Evolutionary conservation across 192 early-diverging fungal genomes (phyloP), one percentile per base, ranked within the genome.

Genomic region (Podila epicladia): DNA sequence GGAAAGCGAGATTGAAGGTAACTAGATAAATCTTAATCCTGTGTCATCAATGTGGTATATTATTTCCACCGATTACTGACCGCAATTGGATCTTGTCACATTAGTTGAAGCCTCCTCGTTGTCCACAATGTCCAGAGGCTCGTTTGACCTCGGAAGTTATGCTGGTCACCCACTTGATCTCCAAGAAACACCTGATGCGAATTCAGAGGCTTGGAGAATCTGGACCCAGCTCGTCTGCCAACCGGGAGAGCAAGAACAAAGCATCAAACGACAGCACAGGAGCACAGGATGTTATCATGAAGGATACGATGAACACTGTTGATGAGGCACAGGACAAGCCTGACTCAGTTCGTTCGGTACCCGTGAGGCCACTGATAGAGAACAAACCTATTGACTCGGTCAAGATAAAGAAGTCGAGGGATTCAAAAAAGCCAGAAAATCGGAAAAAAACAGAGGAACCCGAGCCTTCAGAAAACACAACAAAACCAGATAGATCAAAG

Each of bases 141-240:
- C 67, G 22, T 20, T 69, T 76, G 7, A 76, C 67, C 22, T 76
- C 74, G 19, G 65, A 57, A 41, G 41, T 64, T 20, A 76, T 70
- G 74, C 74, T 76, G 15, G 26, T 60, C 2, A 69, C 63, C 4
- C 74, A 76, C 37, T 17, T 59, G 22, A 38, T 26, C 28, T 76
- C 74, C 2, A 76, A 49, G 37, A 64, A 65, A 31, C 74, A 76
- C 38, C 41, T 59, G 22, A 51, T 28, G 4, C 61, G 68, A 38
- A 65, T 60, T 3, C 58, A 37, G n/a, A 73, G n/a, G 1, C 48
- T 63, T 26, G 50, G 60, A 38, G 17, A 45, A 5, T 11, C 64
- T 17, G 19, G 20, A 53, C 3, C 58, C 32, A 24, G 32, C 29
- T 26, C 45, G 17, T 9, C 38, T 11, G n/a, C 37, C 62, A 41